Conservation (phyloP, 2,329 filamentous ascomycete species). For the Phymatotrichopsis omnivora region DNA sequence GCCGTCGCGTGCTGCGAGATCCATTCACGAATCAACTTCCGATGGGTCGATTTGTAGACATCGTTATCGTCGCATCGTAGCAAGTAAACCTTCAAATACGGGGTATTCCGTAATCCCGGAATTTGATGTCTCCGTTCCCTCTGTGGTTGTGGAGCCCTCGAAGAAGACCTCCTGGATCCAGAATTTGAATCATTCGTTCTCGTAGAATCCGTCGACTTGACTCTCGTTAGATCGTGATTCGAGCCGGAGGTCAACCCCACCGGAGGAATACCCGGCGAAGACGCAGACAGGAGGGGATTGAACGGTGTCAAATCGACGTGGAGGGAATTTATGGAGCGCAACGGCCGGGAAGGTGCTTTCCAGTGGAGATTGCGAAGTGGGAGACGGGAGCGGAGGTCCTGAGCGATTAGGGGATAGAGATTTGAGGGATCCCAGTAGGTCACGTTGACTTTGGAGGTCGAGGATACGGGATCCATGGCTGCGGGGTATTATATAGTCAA, state of each 20-base stretch:
- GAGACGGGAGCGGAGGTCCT: slow-evolving; percentile 65
- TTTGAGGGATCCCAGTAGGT: slow-evolving; percentile 82
- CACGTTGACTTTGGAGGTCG: slow-evolving; percentile 26
- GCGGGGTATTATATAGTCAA: no score
- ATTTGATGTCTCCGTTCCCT: slow-evolving; percentile 79
- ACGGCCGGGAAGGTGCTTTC: slow-evolving; percentile 84
- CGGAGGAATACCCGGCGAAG: slow-evolving; percentile 32
- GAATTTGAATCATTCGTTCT: slow-evolving; percentile 16
- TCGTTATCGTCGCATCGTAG: slow-evolving; percentile 94
- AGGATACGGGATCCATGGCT: slow-evolving; percentile 22
- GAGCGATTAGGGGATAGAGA: slow-evolving; percentile 71
- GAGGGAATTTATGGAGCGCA: slow-evolving; percentile 86
- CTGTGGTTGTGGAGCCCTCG: slow-evolving; percentile 15
- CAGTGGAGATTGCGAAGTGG: slow-evolving; percentile 89
- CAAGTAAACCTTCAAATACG: slow-evolving; percentile 83
- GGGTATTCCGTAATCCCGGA: slow-evolving; percentile 80
- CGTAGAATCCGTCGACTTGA: slow-evolving; percentile 35
- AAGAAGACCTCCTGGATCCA: slow-evolving; percentile 22
- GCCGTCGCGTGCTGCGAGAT: slow-evolving; percentile 57
- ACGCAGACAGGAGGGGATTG: slow-evolving; percentile 35
- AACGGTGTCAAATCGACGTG: slow-evolving; percentile 77
- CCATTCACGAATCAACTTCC: slow-evolving; percentile 80
- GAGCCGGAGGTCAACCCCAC: slow-evolving; percentile 35
- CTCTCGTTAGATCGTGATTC: slow-evolving; percentile 32
- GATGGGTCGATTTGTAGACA: slow-evolving; percentile 70